Percentiles rank a stretch among this genome's conserved stretches.
These are phyloP conservation scores for Fagopyrum tataricum DNA, from an alignment of 148 eudicot species.

Conservation along the genomic window DNA sequence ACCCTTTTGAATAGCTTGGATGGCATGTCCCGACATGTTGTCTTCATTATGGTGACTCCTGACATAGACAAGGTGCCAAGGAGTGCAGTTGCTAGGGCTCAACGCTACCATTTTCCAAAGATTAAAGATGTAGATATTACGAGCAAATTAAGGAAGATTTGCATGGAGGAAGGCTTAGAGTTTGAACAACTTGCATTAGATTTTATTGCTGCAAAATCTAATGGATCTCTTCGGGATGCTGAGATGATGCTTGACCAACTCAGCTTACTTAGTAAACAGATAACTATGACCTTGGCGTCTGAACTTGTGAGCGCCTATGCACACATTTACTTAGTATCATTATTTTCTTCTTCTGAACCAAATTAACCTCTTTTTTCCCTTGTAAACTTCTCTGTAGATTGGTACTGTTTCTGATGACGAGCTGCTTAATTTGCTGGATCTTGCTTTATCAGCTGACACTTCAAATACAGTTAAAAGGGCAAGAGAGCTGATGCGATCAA, in stretches of 20 bases:
- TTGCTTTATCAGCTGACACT: slow-evolving; percentile 85
- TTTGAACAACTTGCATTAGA: slow-evolving; percentile 72
- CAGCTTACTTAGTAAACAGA: slow-evolving; percentile 72
- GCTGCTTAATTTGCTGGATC: slow-evolving; percentile 63
- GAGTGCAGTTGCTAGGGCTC: slow-evolving; percentile 53
- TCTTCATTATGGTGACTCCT: slow-evolving; percentile 82
- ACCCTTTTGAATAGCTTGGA: slow-evolving; percentile 46
- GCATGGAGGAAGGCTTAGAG: slow-evolving; percentile 70
- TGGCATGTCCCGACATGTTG: slow-evolving; percentile 52
- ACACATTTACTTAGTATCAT: background rate
- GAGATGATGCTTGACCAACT: slow-evolving; percentile 97
- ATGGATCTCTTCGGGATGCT: slow-evolving; percentile 90
- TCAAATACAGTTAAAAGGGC: slow-evolving; percentile 76
- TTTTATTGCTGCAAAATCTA: slow-evolving; percentile 70
- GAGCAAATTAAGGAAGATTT: slow-evolving; percentile 47
- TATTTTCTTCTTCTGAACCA: slow-evolving; percentile 9
- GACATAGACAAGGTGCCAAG: slow-evolving; percentile 72
- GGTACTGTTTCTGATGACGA: slow-evolving; percentile 94
- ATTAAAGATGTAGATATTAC: slow-evolving; percentile 57
- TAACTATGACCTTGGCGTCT: slow-evolving; percentile 59
- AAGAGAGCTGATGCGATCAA: slow-evolving; percentile 82
- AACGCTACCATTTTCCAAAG: slow-evolving; percentile 61
- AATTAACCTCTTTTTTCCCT: slow-evolving; percentile 6
- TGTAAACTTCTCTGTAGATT: slow-evolving; percentile 37
- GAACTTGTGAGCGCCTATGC: slow-evolving; percentile 58